A percentile compares a stretch with the other conserved stretches of the same genome.
These are phyloP conservation scores for Canavalia ensiformis DNA, from an alignment of 306 rosid genomes.

Conservation along the genomic window DNA sequence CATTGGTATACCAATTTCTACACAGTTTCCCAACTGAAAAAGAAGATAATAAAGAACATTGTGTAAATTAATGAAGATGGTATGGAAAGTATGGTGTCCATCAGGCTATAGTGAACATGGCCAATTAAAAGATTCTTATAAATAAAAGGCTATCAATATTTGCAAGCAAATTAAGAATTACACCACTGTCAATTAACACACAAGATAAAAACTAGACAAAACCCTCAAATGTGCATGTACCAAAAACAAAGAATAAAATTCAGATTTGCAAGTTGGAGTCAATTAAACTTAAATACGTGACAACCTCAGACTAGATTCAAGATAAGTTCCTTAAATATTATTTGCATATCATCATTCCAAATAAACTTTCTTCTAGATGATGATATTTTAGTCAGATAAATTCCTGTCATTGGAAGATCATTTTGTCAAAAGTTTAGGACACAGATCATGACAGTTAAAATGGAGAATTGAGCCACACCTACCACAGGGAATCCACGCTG, in stretches of 20 bases:
- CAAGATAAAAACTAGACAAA: slow-evolving; percentile 36
- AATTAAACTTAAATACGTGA: slow-evolving; percentile 20
- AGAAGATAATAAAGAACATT: slow-evolving; percentile 28
- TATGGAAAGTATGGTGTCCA: slow-evolving; percentile 26
- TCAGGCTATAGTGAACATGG: slow-evolving; percentile 22
- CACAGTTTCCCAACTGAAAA: slow-evolving; percentile 90
- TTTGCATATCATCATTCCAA: slow-evolving; percentile 8
- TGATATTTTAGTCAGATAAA: slow-evolving; percentile 13
- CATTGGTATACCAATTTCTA: slow-evolving; percentile 95
- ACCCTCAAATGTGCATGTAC: neutral
- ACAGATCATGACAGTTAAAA: slow-evolving; percentile 25
- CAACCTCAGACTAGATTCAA: slow-evolving; percentile 2
- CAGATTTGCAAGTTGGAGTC: neutral
- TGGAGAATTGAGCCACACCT: slow-evolving; percentile 49
- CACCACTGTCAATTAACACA: neutral
- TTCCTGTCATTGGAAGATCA: slow-evolving; percentile 12
- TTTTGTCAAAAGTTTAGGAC: neutral
- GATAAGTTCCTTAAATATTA: neutral
- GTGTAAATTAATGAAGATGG: neutral
- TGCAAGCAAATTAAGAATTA: neutral
- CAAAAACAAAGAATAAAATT: neutral
- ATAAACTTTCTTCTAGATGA: slow-evolving; percentile 12
- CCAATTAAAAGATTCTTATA: slow-evolving; percentile 27
- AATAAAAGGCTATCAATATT: slow-evolving; percentile 1
- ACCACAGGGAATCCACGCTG: slow-evolving; percentile 90